A percentile compares a stretch with the other conserved stretches of the same genome.
phyloP scores from a whole-genome alignment of 495 filamentous ascomycete species.

The Penicillium tannophilum region DNA sequence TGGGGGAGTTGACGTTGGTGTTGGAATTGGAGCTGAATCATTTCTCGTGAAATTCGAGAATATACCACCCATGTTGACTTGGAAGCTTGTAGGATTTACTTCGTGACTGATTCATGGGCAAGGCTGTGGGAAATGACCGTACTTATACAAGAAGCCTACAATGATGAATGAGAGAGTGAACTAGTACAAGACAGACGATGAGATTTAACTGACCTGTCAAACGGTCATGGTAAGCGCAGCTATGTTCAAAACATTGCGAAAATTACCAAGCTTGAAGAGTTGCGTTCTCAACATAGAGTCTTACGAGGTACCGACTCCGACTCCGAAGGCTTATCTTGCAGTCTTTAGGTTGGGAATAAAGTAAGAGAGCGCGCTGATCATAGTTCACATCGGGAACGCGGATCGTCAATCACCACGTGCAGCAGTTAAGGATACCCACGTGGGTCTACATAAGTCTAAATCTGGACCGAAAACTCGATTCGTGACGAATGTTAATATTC shows the following conservation, averaged over 20 bases:
- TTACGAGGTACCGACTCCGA: not conserved
- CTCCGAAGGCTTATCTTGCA: not conserved
- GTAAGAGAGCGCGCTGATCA: not conserved
- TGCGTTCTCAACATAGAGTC: not conserved
- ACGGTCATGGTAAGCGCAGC: not conserved
- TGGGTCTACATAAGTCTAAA: not conserved
- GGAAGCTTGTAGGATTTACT: not conserved
- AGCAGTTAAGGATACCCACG: not conserved
- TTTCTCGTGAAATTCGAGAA: not conserved
- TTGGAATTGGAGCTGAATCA: not conserved
- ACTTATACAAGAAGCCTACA: not conserved
- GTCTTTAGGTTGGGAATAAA: not conserved
- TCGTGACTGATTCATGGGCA: not conserved
- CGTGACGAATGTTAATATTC: not conserved
- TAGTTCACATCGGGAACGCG: too few species aligned
- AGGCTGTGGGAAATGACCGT: not conserved
- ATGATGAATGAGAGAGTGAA: not conserved
- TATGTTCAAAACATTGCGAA: not conserved
- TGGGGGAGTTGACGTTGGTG: not conserved
- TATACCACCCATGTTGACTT: constrained; percentile 4
- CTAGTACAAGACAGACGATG: too few species aligned
- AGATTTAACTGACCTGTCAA: not conserved
- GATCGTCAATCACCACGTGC: too few species aligned
- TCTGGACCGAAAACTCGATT: not conserved
- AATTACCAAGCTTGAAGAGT: not conserved